Conservation (phyloP, 2,329 filamentous ascomycete species). For the Dissoconium aciculare region DNA sequence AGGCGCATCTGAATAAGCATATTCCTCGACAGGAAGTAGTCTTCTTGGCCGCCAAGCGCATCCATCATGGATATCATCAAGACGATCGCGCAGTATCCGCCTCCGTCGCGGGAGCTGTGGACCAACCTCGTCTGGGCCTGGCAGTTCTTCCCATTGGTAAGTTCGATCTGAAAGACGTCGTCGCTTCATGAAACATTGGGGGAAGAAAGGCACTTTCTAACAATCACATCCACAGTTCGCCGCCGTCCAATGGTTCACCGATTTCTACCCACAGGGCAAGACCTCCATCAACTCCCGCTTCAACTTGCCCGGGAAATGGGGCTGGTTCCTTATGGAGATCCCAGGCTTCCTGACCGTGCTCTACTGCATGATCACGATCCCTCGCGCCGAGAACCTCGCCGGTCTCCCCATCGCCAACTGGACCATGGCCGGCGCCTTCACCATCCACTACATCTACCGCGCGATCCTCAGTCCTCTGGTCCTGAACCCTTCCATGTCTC, state of each 20-base stretch:
- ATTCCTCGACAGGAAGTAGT: too few species aligned
- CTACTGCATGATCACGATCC: constrained; percentile 62
- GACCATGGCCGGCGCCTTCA: constrained; percentile 54
- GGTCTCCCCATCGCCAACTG: constrained; percentile 61
- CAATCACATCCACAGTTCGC: constrained; percentile 41
- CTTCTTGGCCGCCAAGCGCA: too few species aligned
- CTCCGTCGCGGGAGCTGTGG: constrained; percentile 38
- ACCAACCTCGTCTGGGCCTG: constrained; percentile 30
- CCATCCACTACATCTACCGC: constrained; percentile 82
- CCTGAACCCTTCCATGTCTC: constrained; percentile 78
- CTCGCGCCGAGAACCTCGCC: constrained; percentile 40
- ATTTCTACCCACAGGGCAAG: constrained; percentile 85
- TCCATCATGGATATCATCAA: too few species aligned
- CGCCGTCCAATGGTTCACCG: constrained; percentile 56
- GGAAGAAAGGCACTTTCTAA: neutral
- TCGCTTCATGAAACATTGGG: neutral
- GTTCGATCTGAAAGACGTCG: constrained; percentile 9
- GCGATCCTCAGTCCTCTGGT: constrained; percentile 68
- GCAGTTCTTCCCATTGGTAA: constrained; percentile 38
- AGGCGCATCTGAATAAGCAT: too few species aligned
- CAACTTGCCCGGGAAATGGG: constrained; percentile 79
- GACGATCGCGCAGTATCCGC: too few species aligned
- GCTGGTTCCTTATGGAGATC: constrained; percentile 79
- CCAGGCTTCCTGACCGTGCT: constrained; percentile 62
- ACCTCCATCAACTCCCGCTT: constrained; percentile 59